Base-by-base conservation (phyloP, 768 basidiomycete species). In the Russula foetens region DNA sequence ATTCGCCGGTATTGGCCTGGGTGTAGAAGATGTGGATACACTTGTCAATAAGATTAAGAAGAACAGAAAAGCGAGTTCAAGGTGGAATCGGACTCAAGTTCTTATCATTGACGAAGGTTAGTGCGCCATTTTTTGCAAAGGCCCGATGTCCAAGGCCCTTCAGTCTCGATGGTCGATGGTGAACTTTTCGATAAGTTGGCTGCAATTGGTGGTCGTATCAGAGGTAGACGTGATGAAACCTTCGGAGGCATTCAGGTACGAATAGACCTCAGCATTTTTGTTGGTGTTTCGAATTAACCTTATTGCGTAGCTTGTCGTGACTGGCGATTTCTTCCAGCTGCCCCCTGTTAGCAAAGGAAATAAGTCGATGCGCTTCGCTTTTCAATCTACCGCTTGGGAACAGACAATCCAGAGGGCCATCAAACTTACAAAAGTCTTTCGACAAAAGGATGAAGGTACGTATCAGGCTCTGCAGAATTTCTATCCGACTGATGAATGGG, bases 161-260 rank as follows among this genome's bases (percentile, higher is more conserved):
- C 60, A 99, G 96, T 99, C 12, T 98, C 97, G 1, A 99, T 99
- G 97, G 81, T 99, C 9, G 96, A 98, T 55, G 94, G 90, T 1
- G 86, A 87, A 41, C 75, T 95, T 5, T 96, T 98, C 67, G 93
- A 98, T 75, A 98, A 97, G 71, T 79, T 98, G 11, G 83, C 84
- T 2, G 75, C 68, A 31, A 84, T 98, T 41, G 95, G 85, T 2
- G 74, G 78, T 61, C 71, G 76, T 1, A 58, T 98, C 39, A 77
- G 89, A 49, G 84, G 83, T 63, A 81, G 77, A 1, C n/a, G 68
- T 11, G 7, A 21, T 0, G 75, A 77, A 38, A 91, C 97, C 0
- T 98, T 98, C 62, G 97, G 97, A 39, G 97, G 92, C 2, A 95
- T 98, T 28, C 96, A 98, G 78, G 89, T 89, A 38, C 11, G 70